Base-by-base conservation (phyloP, 441 rosid species). In the Populus hybrid region DNA sequence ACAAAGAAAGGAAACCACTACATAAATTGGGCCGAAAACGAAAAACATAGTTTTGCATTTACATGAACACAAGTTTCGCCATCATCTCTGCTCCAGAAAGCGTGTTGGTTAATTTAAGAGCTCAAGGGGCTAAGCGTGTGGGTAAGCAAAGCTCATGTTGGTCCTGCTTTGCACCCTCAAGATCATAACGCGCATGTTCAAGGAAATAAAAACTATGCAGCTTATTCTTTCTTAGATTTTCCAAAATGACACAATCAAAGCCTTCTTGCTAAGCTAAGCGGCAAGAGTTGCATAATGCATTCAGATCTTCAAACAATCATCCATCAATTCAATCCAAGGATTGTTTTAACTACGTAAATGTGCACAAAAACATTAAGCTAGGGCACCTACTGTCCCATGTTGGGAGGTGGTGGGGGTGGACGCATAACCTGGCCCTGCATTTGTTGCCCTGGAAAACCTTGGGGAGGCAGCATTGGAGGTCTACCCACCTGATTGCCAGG, bases 361-460 rank as follows among this genome's bases (percentile, higher is more conserved):
- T 12, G 74, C 54, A 34, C 26, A 46, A 2, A 12, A 18, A 67
- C 20, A 21, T 36, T n/a, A 26, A 10, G 64, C 63, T 10, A n/a
- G 10, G 38, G 76, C 32, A 70, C n/a, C 74, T 79, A 76, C 71
- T 81, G 70, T 10, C 85, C 82, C 84, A 79, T 80, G 73, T 78
- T 79, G 46, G 83, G 84, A 59, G 87, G 87, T 10, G 85, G 82
- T 20, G 85, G 84, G 0, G 89, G 82, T 3, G 79, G 89, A 67
- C 77, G 76, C 9, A 67, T 74, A 28, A 42, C 74, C 67, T 79
- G 77, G 65, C 73, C 69, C 70, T 69, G 90, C 85, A 88, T 85
- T 77, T 87, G 90, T 64, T 88, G 97, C 28, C 89, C 88, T 8
- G 87, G 86, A 81, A 89, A 92, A 68, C 88, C 90, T 70, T 86